Base-by-base conservation (phyloP, 2,329 filamentous ascomycete species). In the Ascochyta pisi region DNA sequence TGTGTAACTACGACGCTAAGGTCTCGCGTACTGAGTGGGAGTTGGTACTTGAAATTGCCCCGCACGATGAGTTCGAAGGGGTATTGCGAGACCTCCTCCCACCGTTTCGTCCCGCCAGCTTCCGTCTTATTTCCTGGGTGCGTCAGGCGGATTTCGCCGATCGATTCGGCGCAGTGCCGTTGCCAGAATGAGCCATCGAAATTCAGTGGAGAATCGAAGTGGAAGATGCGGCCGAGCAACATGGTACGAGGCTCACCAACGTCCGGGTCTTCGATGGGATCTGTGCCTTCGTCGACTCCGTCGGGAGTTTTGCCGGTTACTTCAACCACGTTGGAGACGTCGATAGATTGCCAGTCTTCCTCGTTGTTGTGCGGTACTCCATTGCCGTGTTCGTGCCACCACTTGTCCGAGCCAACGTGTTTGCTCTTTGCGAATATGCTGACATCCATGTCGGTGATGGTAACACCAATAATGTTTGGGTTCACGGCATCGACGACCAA, bases 401-500 rank as follows among this genome's bases (percentile, higher is more conserved):
- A 77, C 39, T 62, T 68, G 52, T 84, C 82, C 10, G 79, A 81
- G n/a, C 91, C 90, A 12, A 94, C 90, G 71, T 94, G 90, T 57
- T 90, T 91, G 57, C 92, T 97, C 76, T 96, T 96, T 27, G 95
- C 95, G 76, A 98, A 98, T 29, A 99, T 85, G 68, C 96, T 92
- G 54, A 98, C 83, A 72, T 98, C 92, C 70, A 96, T 89, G 42
- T 93, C 88, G 61, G 90, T 88, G 34, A 99, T 86, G 2, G 89
- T 89, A 38, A 99, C 89, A 2, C 92, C 87, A 35, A 98, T 89
- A 37, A 97, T 87, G 66, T 98, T 99, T 1, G 94, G 93, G 72
- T 99, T 99, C 66, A 94, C 83, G 0, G 94, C 95, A 64, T 86
- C 86, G 57, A 99, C 91, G 19, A 91, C 86, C 44, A 99, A 79